Evolutionary conservation across 2,329 filamentous ascomycete genomes (phyloP), one percentile per base, ranked within the genome.

Genomic region (Drechslerella coelobrocha): DNA sequence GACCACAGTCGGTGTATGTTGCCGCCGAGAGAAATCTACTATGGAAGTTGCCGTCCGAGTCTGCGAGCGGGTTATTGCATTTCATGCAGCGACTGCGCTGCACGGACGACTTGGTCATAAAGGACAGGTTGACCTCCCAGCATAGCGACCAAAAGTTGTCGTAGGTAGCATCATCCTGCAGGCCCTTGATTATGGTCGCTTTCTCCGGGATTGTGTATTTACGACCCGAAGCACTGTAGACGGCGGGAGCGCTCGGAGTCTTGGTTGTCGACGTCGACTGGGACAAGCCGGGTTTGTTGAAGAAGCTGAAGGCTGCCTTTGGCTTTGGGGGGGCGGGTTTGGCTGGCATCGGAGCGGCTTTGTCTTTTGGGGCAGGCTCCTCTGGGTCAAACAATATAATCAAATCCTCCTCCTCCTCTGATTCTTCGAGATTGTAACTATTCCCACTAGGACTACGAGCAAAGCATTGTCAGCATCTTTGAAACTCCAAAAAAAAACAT

Each of bases 121-220:
- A 69, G 6, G 65, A 61, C 14, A 69, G 27, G 27, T 69, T 69
- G 53, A 69, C 59, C 14, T 69, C 65, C 52, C 51, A 69, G 52
- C 65, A 69, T 48, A 69, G 27, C 17, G 53, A 53, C 57, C 51
- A 69, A 12, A 62, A 27, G 7, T 23, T 10, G 26, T 69, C 57
- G 45, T 69, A 69, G 4, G 65, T 69, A 4, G 51, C 59, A 48
- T 57, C 54, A n/a, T 69, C 65, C 61, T 69, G 24, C 23, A 69
- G 27, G 8, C 51, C 27, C 39, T 62, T 61, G 47, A 69, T 61
- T 3, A 69, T 59, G 12, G 65, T 57, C 27, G 65, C 65, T 19
- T 69, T 69, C 43, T 50, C 65, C 7, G 65, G 65, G 47, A 62
- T 57, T 43, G 65, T 24, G 41, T 69, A 69, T 59, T 69, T 69